A percentile compares a stretch with the other conserved stretches of the same genome.
These are phyloP conservation scores for Colletotrichum lindemuthianum DNA, from an alignment of 2,329 filamentous ascomycete species.

Conservation along the genomic window DNA sequence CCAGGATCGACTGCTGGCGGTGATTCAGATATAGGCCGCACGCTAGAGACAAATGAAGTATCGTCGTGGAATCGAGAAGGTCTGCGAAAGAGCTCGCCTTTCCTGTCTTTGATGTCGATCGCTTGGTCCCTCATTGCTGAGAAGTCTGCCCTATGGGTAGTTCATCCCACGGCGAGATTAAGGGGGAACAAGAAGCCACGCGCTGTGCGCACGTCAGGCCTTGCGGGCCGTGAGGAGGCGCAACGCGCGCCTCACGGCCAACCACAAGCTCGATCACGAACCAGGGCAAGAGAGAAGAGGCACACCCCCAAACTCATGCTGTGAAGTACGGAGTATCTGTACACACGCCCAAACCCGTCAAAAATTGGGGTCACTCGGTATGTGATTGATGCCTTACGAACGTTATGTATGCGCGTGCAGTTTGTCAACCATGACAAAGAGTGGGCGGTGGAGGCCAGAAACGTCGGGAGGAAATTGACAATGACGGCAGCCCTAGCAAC, in stretches of 20 bases:
- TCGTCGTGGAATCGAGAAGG: slow-evolving; percentile 3
- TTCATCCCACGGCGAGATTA: slow-evolving; percentile 22
- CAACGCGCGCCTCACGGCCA: not conserved
- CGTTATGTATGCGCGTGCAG: too few relatives aligned
- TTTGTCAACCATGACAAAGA: slow-evolving; percentile 19
- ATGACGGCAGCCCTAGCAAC: not conserved
- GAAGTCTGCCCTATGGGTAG: slow-evolving; percentile 15
- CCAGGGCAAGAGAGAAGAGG: not conserved
- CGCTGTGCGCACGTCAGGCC: not conserved
- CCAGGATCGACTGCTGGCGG: not conserved
- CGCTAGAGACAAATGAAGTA: slow-evolving; percentile 7
- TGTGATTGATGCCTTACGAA: not conserved
- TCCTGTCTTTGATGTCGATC: slow-evolving; percentile 20
- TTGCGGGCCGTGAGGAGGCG: slow-evolving; percentile 1
- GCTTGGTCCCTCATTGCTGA: slow-evolving; percentile 1
- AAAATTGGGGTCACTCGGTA: too few relatives aligned
- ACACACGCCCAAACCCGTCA: too few relatives aligned
- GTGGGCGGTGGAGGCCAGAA: not conserved
- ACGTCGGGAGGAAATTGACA: not conserved
- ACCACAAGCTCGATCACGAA: not conserved
- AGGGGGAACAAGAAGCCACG: slow-evolving; percentile 5
- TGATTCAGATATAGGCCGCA: not conserved
- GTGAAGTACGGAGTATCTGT: too few relatives aligned
- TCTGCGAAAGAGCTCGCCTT: slow-evolving; percentile 12
- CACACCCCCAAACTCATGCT: too few relatives aligned